Conservation (phyloP, 2,329 filamentous ascomycete species). For the Sordariomycetes sp. region DNA sequence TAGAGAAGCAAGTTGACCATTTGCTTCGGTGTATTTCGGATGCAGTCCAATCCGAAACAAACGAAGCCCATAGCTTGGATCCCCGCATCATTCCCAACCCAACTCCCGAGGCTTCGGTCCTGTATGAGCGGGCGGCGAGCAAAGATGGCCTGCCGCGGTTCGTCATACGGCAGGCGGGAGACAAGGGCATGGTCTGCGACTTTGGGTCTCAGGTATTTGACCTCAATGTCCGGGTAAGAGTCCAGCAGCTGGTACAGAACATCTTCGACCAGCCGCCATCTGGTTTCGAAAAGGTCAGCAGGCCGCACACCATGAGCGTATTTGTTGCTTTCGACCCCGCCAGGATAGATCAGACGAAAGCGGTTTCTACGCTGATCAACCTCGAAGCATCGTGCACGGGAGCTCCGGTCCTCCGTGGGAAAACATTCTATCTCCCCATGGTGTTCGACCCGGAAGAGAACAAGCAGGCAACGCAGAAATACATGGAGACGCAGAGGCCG, state of each 20-base stretch:
- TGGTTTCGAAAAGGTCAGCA: constrained; percentile 11
- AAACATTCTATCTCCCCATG: constrained; percentile 13
- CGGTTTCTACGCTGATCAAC: not conserved
- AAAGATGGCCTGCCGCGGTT: constrained; percentile 13
- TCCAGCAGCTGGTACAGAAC: constrained; percentile 19
- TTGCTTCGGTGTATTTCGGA: too few species aligned
- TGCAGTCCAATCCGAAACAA: too few species aligned
- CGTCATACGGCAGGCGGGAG: not conserved
- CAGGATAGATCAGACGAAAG: too few species aligned
- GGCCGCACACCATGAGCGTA: constrained; percentile 24
- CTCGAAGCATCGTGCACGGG: constrained; percentile 4
- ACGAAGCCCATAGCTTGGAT: too few species aligned
- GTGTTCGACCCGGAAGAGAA: constrained; percentile 16
- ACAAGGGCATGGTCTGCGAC: not conserved
- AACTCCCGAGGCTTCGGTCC: not conserved
- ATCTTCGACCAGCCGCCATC: constrained; percentile 9
- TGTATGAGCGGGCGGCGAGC: constrained; percentile 11
- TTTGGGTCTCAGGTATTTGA: constrained; percentile 13
- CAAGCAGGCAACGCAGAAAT: constrained; percentile 37
- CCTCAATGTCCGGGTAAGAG: constrained; percentile 21
- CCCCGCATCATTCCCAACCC: not conserved
- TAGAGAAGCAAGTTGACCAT: not conserved
- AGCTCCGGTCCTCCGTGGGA: not conserved
- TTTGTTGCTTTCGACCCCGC: constrained; percentile 19
- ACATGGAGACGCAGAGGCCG: constrained; percentile 47